phyloP scores from a whole-genome alignment of 208 protist species.

The Angomonas deanei region DNA sequence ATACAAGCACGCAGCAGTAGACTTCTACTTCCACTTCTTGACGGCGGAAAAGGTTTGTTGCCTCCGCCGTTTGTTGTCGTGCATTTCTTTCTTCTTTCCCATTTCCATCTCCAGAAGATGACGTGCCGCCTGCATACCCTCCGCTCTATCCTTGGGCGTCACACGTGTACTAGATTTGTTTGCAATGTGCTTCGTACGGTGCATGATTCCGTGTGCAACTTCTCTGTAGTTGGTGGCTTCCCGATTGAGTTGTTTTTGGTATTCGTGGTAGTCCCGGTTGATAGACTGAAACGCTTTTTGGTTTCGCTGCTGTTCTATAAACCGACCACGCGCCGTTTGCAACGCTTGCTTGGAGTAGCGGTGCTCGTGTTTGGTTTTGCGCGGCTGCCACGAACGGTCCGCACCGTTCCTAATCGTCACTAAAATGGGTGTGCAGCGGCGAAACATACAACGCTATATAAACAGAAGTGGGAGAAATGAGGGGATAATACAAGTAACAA shows the following conservation, averaged over 20 bases:
- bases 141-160: not conserved
- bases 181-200: slow-evolving; percentile 11
- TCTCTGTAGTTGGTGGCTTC: slow-evolving; percentile 18
- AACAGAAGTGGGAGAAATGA: not conserved
- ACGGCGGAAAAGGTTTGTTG: not conserved
- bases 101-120: not conserved
- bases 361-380: slow-evolving; percentile 33
- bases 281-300: slow-evolving; percentile 31
- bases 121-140: slow-evolving; percentile 1
- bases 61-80: not conserved
- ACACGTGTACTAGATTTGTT: not conserved
- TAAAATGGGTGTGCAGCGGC: too few relatives aligned
- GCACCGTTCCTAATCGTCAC: slow-evolving; percentile 10
- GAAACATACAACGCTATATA: too few relatives aligned
- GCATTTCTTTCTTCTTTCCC: not conserved
- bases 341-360: slow-evolving; percentile 43
- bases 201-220: slow-evolving; percentile 38
- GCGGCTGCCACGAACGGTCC: slow-evolving; percentile 9
- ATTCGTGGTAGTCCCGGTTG: slow-evolving; percentile 37
- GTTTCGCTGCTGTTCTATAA: slow-evolving; percentile 32
- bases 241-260: slow-evolving; percentile 18
- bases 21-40: slow-evolving; percentile 1
- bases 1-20: not conserved
- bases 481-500: slow-evolving; percentile 8
- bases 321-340: slow-evolving; percentile 35